Conservation (phyloP, 2,329 filamentous ascomycete genomes). For the Stagonosporopsis tanaceti region DNA sequence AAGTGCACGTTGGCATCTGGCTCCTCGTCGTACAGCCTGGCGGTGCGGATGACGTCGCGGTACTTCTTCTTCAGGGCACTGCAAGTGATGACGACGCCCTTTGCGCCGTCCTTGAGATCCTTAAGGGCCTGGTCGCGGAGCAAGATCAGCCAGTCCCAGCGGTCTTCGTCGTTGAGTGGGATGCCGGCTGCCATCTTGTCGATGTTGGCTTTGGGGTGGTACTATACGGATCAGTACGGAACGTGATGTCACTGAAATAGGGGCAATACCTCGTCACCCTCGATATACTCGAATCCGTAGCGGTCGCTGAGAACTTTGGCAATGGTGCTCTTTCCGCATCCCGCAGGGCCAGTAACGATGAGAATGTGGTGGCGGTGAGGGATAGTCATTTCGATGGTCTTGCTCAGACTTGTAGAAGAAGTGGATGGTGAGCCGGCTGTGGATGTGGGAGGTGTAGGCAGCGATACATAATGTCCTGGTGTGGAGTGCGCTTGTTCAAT, state of each 20-base stretch:
- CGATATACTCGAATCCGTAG: slow-evolving; percentile 57
- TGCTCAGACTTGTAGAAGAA: slow-evolving; percentile 27
- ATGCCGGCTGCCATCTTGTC: slow-evolving; percentile 89
- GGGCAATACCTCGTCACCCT: slow-evolving; percentile 60
- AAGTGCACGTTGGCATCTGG: slow-evolving; percentile 73
- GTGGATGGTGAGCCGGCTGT: slow-evolving; percentile 36
- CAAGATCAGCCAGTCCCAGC: slow-evolving; percentile 90
- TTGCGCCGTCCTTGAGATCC: slow-evolving; percentile 44
- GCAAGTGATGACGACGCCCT: slow-evolving; percentile 90
- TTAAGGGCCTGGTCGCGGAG: slow-evolving; percentile 56
- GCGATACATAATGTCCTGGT: slow-evolving; percentile 41
- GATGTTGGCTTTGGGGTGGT: slow-evolving; percentile 59
- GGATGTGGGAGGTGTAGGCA: slow-evolving; percentile 42
- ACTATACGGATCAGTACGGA: slow-evolving; percentile 42
- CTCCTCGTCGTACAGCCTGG: slow-evolving; percentile 57
- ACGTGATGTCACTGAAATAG: neutral
- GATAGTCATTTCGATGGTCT: slow-evolving; percentile 36
- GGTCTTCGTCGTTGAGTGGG: slow-evolving; percentile 88
- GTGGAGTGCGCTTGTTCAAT: slow-evolving; percentile 38
- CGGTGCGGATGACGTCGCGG: slow-evolving; percentile 71
- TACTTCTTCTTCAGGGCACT: slow-evolving; percentile 97
- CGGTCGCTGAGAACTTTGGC: slow-evolving; percentile 55
- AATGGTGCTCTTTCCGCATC: slow-evolving; percentile 63
- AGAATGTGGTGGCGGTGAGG: slow-evolving; percentile 57
- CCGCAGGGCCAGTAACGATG: slow-evolving; percentile 62